A percentile compares a stretch with the other conserved stretches of the same genome.
Evolutionary conservation across 1,139 yeast genomes (phyloP).

Genomic region (Starmera stellimalicola): DNA sequence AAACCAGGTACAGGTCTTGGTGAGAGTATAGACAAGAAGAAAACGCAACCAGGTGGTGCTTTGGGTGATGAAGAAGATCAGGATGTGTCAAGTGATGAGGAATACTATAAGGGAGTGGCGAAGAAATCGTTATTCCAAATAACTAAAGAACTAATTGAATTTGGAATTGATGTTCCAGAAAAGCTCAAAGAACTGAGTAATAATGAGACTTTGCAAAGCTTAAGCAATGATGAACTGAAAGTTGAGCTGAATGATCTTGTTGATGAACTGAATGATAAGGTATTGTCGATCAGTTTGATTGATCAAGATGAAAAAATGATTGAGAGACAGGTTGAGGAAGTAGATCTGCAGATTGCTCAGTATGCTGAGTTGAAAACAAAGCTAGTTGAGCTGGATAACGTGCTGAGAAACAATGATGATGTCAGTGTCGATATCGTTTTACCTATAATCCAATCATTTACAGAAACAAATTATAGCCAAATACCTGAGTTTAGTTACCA

Average conservation of each 20-base stretch:
- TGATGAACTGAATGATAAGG: slow-evolving; percentile 10
- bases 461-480: not conserved
- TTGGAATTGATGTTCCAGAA: slow-evolving; percentile 28
- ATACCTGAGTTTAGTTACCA: slow-evolving; percentile 12
- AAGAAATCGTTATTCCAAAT: slow-evolving; percentile 25
- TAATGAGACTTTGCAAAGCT: slow-evolving; percentile 7
- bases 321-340: not conserved
- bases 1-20: slow-evolving; percentile 74
- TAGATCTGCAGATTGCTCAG: not conserved
- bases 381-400: not conserved
- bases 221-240: slow-evolving; percentile 13
- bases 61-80: slow-evolving; percentile 10
- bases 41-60: slow-evolving; percentile 9
- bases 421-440: not conserved
- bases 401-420: not conserved
- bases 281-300: slow-evolving; percentile 1
- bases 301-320: slow-evolving; percentile 2
- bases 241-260: slow-evolving; percentile 16
- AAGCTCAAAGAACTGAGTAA: slow-evolving; percentile 11
- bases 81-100: slow-evolving; percentile 12
- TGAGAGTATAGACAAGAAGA: slow-evolving; percentile 32
- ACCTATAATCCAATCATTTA: not conserved
- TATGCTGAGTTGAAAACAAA: not conserved
- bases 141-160: slow-evolving; percentile 27
- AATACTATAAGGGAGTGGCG: slow-evolving; percentile 17